A percentile compares a stretch with the other conserved stretches of the same genome.
Conservation (phyloP, 495 filamentous ascomycete species). For the Chaetomium fimeti region DNA sequence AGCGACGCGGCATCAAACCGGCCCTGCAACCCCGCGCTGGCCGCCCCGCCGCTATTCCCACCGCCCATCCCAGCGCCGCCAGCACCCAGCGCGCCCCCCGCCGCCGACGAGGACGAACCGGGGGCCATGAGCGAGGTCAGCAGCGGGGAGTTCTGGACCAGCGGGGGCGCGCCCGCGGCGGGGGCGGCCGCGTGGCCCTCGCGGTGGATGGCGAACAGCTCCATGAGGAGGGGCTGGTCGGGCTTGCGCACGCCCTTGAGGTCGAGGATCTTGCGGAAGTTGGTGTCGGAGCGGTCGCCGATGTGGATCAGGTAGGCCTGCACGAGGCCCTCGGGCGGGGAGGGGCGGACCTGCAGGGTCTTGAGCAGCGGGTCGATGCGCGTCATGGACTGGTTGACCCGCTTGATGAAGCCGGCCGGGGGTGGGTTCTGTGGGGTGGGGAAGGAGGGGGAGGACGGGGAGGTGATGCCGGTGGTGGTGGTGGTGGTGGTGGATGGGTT, state of each 20-base stretch:
- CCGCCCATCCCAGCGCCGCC: background rate
- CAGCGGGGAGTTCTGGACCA: slow-evolving; percentile 59
- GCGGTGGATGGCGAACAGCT: slow-evolving; percentile 83
- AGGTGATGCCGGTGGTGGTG: slow-evolving; percentile 32
- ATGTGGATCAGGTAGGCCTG: slow-evolving; percentile 97
- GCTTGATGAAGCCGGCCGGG: slow-evolving; percentile 73
- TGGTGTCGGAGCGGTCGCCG: slow-evolving; percentile 81
- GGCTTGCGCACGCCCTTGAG: slow-evolving; percentile 81
- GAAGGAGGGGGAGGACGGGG: slow-evolving; percentile 27
- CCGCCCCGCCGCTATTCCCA: slow-evolving; percentile 29
- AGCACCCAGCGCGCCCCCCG: slow-evolving; percentile 18
- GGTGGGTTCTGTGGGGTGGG: slow-evolving; percentile 36
- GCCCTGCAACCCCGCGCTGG: slow-evolving; percentile 52
- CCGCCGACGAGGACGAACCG: slow-evolving; percentile 16
- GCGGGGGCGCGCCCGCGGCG: slow-evolving; percentile 36
- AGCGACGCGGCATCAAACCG: slow-evolving; percentile 76
- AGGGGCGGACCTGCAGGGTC: slow-evolving; percentile 90
- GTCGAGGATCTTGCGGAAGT: slow-evolving; percentile 96
- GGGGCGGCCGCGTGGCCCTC: slow-evolving; percentile 56
- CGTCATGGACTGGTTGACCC: slow-evolving; percentile 78
- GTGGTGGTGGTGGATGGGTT: slow-evolving; percentile 38
- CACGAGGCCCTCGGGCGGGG: slow-evolving; percentile 87
- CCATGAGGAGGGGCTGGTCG: slow-evolving; percentile 79
- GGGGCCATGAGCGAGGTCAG: slow-evolving; percentile 59
- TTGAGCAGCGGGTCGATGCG: slow-evolving; percentile 92